Base-by-base conservation (phyloP, 2,329 filamentous ascomycete genomes). In the Colletotrichum coccodes region DNA sequence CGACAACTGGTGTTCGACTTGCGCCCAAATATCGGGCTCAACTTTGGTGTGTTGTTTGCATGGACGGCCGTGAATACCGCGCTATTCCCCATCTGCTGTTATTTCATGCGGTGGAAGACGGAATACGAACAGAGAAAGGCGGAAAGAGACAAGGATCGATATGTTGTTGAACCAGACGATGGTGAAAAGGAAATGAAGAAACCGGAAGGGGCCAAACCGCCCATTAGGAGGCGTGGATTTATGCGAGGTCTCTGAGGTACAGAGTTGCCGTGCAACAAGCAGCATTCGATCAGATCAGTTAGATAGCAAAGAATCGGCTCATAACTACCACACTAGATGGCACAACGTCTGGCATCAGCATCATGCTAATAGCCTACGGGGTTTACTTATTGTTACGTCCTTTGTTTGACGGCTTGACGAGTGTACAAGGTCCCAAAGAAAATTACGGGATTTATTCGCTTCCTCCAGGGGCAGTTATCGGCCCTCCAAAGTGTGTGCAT, bases 1-100 rank as follows among this genome's bases (percentile, higher is more conserved):
- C 81, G 89, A 4, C 86, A 86, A n/a, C 85, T 91, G 34, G 71
- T 91, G 14, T 91, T 92, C 70, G 88, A 87, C 62, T 77, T 88
- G 6, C 85, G 88, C 70, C 87, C 85, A 0, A 76, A 83, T 16
- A 86, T 91, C 57, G 88, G 88, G 0, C 75, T 90, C 3, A 87
- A 91, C 70, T 87, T 91, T 75, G 89, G 86, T 0, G 78, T 91
- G 1, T 75, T 92, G 49, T 85, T 90, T 67, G 85, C 84, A 0
- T 91, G 88, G 89, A 78, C 77, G 1, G 86, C 80, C 0, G 76
- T 89, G 4, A 87, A 87, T 64, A 84, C 85, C 0, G 73, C 75
- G 0, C 68, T 90, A 8, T 90, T 89, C 73, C 88, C 87, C 0
- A 71, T 88, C 2, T 81, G 79, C 62, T 82, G 79, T 70, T 80